Evolutionary conservation across 129 eudicot species (phyloP).

Genomic region (Lactuca sativa): DNA sequence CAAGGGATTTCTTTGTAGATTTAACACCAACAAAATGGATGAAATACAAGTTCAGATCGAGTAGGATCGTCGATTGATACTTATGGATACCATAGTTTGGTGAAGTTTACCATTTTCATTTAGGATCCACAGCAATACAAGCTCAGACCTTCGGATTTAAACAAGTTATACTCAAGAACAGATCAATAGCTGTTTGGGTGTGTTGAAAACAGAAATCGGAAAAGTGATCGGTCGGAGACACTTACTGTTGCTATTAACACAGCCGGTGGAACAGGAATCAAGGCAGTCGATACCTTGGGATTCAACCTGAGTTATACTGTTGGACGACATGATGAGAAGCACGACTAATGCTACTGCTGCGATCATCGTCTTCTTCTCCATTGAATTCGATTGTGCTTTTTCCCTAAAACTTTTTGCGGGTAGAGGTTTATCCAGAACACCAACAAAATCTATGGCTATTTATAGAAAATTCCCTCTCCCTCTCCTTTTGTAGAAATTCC

Average conservation of each 20-base stretch:
- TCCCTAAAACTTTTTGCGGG: no score
- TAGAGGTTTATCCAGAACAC: background rate
- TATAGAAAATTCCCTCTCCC: background rate
- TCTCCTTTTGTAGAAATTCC: no score
- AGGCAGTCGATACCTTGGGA: constrained; percentile 29
- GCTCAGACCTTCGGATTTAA: background rate
- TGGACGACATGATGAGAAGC: constrained; percentile 28
- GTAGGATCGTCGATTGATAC: background rate
- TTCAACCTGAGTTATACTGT: constrained; percentile 19
- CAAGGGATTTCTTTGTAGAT: background rate
- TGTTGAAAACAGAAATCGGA: background rate
- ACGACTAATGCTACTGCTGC: constrained; percentile 6
- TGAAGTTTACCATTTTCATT: background rate
- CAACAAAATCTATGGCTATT: background rate
- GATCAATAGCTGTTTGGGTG: background rate
- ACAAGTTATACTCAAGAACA: background rate
- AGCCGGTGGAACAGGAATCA: constrained; percentile 38
- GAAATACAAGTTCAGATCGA: background rate
- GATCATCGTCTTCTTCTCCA: constrained; percentile 34
- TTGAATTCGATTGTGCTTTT: background rate
- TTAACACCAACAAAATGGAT: background rate
- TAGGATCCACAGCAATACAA: background rate
- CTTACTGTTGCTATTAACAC: constrained; percentile 32
- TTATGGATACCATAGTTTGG: background rate
- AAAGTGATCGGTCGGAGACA: background rate